Conservation (phyloP, 1,139 yeast genomes). For the Yamadazyma kanchanaburiensis region DNA sequence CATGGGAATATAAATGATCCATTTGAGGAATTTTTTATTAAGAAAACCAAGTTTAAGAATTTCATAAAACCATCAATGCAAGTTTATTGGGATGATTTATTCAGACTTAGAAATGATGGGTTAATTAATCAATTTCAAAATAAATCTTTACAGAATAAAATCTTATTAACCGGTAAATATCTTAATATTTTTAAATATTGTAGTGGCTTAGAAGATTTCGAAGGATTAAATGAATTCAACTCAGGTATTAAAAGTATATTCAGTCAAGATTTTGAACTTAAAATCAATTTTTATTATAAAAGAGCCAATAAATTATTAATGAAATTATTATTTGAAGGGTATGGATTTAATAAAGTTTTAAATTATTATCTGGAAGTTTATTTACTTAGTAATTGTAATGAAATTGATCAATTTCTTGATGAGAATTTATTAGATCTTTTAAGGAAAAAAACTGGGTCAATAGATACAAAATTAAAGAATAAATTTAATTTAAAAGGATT, state of each 20-base stretch:
- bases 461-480: slow-evolving; percentile 24
- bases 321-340: slow-evolving; percentile 60
- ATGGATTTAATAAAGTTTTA: slow-evolving; percentile 47
- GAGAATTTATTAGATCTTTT: slow-evolving; percentile 32
- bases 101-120: slow-evolving; percentile 72
- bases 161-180: slow-evolving; percentile 81
- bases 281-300: slow-evolving; percentile 59
- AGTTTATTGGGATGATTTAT: slow-evolving; percentile 85
- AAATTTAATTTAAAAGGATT: slow-evolving; percentile 10
- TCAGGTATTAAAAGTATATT: slow-evolving; percentile 41
- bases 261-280: slow-evolving; percentile 55
- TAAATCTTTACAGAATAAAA: slow-evolving; percentile 56
- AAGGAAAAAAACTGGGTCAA: slow-evolving; percentile 28
- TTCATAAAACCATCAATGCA: slow-evolving; percentile 54
- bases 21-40: slow-evolving; percentile 76
- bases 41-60: slow-evolving; percentile 31
- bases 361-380: slow-evolving; percentile 51
- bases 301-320: slow-evolving; percentile 67
- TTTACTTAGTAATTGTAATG: slow-evolving; percentile 43
- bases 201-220: slow-evolving; percentile 38
- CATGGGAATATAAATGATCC: slow-evolving; percentile 78
- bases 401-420: slow-evolving; percentile 46
- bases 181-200: slow-evolving; percentile 69
- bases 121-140: slow-evolving; percentile 62
- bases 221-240: slow-evolving; percentile 23